These are phyloP conservation scores for Monilinia fructicola DNA, from an alignment of 2,329 filamentous ascomycete genomes.

Conservation along the genomic window DNA sequence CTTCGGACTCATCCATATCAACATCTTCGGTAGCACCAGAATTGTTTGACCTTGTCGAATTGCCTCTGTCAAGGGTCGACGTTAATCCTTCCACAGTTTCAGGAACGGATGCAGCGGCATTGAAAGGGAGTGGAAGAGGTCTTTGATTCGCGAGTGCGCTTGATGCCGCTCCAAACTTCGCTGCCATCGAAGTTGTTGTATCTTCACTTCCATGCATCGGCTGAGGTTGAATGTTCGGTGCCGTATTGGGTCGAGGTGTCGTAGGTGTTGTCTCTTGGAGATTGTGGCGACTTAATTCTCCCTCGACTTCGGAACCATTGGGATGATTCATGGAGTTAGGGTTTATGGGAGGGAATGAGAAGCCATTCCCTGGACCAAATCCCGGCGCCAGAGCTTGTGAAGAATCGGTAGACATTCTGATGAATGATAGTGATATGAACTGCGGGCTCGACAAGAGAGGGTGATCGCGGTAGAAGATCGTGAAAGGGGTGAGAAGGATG, in stretches of 20 bases:
- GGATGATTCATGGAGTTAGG: constrained; percentile 49
- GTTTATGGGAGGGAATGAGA: constrained; percentile 59
- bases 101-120: constrained; percentile 48
- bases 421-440: background rate
- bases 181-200: constrained; percentile 64
- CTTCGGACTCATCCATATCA: constrained; percentile 67
- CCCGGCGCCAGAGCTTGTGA: constrained; percentile 11
- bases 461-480: constrained; percentile 5
- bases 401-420: constrained; percentile 8
- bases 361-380: constrained; percentile 26
- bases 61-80: constrained; percentile 50
- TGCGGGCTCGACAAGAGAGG: constrained; percentile 10
- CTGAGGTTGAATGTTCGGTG: constrained; percentile 47
- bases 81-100: constrained; percentile 47
- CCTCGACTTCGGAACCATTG: constrained; percentile 9
- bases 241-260: constrained; percentile 48
- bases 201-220: constrained; percentile 45
- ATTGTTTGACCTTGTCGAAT: constrained; percentile 61
- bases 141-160: constrained; percentile 49
- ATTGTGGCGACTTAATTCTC: constrained; percentile 29
- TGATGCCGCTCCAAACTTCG: constrained; percentile 46
- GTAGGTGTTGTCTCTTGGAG: constrained; percentile 55
- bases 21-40: constrained; percentile 67
- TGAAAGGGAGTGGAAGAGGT: constrained; percentile 56
- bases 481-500: background rate